These are phyloP conservation scores for Ophioceras dolichostomum DNA, from an alignment of 2,329 filamentous ascomycete genomes.

Conservation along the genomic window DNA sequence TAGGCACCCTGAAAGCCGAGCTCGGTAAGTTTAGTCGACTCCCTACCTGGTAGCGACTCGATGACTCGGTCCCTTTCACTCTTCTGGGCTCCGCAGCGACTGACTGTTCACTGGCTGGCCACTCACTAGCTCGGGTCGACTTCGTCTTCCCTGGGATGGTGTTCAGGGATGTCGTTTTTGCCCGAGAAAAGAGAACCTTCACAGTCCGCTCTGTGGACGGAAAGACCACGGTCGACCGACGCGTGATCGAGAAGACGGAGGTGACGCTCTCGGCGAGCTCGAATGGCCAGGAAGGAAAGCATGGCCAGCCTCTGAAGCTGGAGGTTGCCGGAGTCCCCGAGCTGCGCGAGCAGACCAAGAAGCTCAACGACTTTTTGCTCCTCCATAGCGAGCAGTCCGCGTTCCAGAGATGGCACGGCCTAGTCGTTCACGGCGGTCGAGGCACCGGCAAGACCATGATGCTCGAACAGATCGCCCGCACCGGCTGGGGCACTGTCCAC, in stretches of 20 bases:
- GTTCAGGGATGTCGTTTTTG: slow-evolving; percentile 50
- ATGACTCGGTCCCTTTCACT: background rate
- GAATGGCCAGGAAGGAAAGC: background rate
- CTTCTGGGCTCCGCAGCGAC: too few species aligned
- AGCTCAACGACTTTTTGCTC: slow-evolving; percentile 53
- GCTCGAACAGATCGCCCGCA: slow-evolving; percentile 52
- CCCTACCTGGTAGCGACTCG: background rate
- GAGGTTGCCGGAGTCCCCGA: slow-evolving; percentile 51
- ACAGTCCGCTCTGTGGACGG: slow-evolving; percentile 43
- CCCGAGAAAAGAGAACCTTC: slow-evolving; percentile 48
- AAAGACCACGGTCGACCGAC: slow-evolving; percentile 32
- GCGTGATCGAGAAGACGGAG: slow-evolving; percentile 25
- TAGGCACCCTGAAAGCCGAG: slow-evolving; percentile 17
- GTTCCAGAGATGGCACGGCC: slow-evolving; percentile 31
- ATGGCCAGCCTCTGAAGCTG: slow-evolving; percentile 19
- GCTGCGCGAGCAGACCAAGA: slow-evolving; percentile 47
- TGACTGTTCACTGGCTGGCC: too few species aligned
- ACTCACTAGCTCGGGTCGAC: slow-evolving; percentile 38
- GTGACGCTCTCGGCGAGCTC: slow-evolving; percentile 9
- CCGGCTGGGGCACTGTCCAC: slow-evolving; percentile 60
- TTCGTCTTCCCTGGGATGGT: slow-evolving; percentile 57
- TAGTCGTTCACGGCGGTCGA: slow-evolving; percentile 68
- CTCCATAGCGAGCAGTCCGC: slow-evolving; percentile 9
- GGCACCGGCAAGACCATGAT: slow-evolving; percentile 79
- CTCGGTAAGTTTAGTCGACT: slow-evolving; percentile 5